Base-by-base conservation (phyloP, 257 asterid genomes). In the Salvia hispanica region DNA sequence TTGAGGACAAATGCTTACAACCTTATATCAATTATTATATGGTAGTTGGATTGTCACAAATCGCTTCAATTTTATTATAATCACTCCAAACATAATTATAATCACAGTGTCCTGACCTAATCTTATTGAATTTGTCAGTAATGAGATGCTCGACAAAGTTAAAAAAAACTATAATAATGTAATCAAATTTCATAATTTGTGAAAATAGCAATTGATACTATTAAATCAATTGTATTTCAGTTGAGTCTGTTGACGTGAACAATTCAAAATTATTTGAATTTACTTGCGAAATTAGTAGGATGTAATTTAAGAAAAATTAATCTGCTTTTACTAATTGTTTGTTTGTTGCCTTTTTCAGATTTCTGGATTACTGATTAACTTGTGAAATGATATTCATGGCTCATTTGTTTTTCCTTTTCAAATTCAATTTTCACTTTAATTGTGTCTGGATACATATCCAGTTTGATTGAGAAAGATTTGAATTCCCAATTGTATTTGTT, bases 31-130 rank as follows among this genome's bases (percentile, higher is more conserved):
- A 66, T 53, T 53, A 54, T 47, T 18, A 9, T 37, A 48, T 39
- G 74, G 74, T 70, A 2, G 74, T 48, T 70, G 34, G 12, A 36
- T 39, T 36, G 60, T 59, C 67, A 21, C 52, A 21, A 13, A 31
- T 63, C 57, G n/a, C 13, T 46, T 63, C 58, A 46, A 8, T 64
- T 1, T n/a, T 46, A 43, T 2, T 2, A 13, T 62, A 34, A 40
- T 59, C 36, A 28, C 14, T 15, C 21, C 47, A 0, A 3, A 36
- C 5, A 10, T 28, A n/a, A 15, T 3, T 58, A 5, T 13, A 13
- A 33, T 33, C 7, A 11, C 3, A 1, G 39, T 9, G n/a, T 4
- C 25, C 15, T 13, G 54, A 48, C 54, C 25, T n/a, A 6, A 7
- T 48, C 4, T 47, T 25, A 2, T 25, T 14, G 54, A 14, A 16